A percentile compares a stretch with the other conserved stretches of the same genome.
These are phyloP conservation scores for Fraxinus albicans DNA, from an alignment of 305 asterid species.

Conservation along the genomic window DNA sequence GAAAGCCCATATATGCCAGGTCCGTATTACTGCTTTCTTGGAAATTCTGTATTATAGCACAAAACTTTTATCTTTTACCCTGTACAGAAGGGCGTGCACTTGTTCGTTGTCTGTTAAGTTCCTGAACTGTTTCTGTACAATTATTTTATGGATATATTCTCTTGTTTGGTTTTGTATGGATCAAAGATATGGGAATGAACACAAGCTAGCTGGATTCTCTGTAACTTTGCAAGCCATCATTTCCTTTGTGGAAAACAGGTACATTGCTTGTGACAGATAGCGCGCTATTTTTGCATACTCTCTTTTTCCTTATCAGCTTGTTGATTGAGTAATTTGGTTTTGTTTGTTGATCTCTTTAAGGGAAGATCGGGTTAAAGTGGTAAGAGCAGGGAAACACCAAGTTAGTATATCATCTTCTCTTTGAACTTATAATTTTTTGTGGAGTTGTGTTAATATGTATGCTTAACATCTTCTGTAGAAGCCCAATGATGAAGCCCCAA, in stretches of 20 bases:
- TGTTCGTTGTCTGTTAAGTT: slow-evolving; percentile 2
- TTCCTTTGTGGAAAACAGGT: slow-evolving; percentile 98
- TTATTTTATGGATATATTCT: slow-evolving; percentile 1
- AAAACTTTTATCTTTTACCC: not conserved
- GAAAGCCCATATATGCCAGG: slow-evolving; percentile 98
- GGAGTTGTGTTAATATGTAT: not conserved
- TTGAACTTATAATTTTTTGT: not conserved
- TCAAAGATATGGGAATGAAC: slow-evolving; percentile 89
- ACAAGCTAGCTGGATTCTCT: slow-evolving; percentile 96
- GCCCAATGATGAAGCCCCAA: too few relatives aligned
- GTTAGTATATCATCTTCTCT: slow-evolving; percentile 32
- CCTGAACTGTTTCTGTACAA: not conserved
- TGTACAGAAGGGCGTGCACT: not conserved
- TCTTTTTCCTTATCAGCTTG: slow-evolving; percentile 4
- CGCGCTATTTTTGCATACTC: not conserved
- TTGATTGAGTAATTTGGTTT: slow-evolving; percentile 13
- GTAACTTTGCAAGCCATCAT: slow-evolving; percentile 97
- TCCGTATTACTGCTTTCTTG: slow-evolving; percentile 23
- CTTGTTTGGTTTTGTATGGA: slow-evolving; percentile 14
- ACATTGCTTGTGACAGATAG: slow-evolving; percentile 27
- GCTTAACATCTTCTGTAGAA: too few relatives aligned
- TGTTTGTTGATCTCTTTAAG: slow-evolving; percentile 46
- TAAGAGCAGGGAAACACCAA: slow-evolving; percentile 98
- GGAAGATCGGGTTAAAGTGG: slow-evolving; percentile 84
- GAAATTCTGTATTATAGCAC: slow-evolving; percentile 5